Percentiles rank a stretch among this genome's conserved stretches.
These are phyloP conservation scores for Apiospora saccharicola DNA, from an alignment of 2,329 filamentous ascomycete species.

Conservation along the genomic window DNA sequence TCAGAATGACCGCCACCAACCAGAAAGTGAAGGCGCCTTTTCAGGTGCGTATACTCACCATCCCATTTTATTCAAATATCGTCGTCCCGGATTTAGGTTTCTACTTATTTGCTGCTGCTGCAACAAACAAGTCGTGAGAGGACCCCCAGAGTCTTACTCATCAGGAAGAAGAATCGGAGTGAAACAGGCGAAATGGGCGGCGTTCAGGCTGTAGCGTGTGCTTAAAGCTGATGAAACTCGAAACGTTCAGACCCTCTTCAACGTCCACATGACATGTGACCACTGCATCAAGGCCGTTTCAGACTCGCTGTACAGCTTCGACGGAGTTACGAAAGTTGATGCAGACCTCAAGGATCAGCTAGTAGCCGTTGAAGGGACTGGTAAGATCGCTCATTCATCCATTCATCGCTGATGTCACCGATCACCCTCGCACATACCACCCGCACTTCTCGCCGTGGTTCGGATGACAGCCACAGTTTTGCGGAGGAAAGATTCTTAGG, in stretches of 20 bases:
- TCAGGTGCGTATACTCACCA: slow-evolving; percentile 39
- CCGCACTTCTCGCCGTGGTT: not conserved
- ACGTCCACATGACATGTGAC: slow-evolving; percentile 92
- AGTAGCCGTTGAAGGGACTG: slow-evolving; percentile 84
- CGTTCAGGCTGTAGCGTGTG: slow-evolving; percentile 17
- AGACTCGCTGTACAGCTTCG: slow-evolving; percentile 76
- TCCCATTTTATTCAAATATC: not conserved
- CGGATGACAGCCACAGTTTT: not conserved
- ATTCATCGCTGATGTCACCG: slow-evolving; percentile 16
- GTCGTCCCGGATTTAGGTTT: not conserved
- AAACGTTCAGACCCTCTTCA: slow-evolving; percentile 80
- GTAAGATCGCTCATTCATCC: slow-evolving; percentile 47
- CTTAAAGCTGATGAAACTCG: slow-evolving; percentile 36
- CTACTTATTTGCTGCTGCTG: not conserved
- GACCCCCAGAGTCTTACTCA: not conserved
- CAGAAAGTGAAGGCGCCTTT: slow-evolving; percentile 44
- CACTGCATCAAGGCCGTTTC: slow-evolving; percentile 88
- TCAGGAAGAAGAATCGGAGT: not conserved
- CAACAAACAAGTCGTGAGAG: slow-evolving; percentile 5
- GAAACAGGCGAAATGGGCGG: not conserved
- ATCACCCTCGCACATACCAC: not conserved
- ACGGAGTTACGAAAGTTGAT: slow-evolving; percentile 83
- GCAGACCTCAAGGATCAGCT: slow-evolving; percentile 84
- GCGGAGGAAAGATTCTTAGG: not conserved
- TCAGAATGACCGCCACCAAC: slow-evolving; percentile 38